Evolutionary conservation across 495 filamentous ascomycete genomes (phyloP), one percentile per base, ranked within the genome.

Genomic region (Geopyxis carbonaria): DNA sequence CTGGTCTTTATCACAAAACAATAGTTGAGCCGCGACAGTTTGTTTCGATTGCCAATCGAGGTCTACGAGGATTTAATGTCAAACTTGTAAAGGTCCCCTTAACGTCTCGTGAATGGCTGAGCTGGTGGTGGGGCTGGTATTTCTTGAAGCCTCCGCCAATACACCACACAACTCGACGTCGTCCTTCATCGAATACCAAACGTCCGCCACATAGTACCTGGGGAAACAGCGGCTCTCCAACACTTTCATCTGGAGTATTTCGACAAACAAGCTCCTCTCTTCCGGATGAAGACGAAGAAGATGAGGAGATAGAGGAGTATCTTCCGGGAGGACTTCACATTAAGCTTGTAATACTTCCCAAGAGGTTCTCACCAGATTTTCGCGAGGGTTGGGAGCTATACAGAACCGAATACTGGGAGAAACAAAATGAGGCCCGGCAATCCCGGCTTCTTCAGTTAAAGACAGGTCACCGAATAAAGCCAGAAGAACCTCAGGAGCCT

Each of bases 371-470:
- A 8, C 77, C 91, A 0, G 80, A 80, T 38, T 95, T 97, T 54
- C 72, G 89, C n/a, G 83, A 93, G 53, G 92, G 91, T 44, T 97
- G 89, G 89, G 89, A 97, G 50, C 58, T 84, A 3, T 97, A 87
- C 58, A 69, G 91, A 23, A 70, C 76, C 20, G 85, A 93, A 43
- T 97, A 92, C 54, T 97, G 89, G 89, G 89, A 93, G 47, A 76
- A 73, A 44, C 91, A 97, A 59, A 97, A 97, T 50, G 84, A 89
- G 60, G 72, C 83, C 2, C 80, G 89, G 10, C 69, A 74, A 4
- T 57, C 78, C 32, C 61, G 93, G 25, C 69, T 82, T 30, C 62
- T 70, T 33, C 76, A 77, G 50, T 55, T 89, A 16, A 67, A 31
- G 22, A 15, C 5, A 6, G 24, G 38, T 22, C 25, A 42, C 5